Evolutionary conservation across 257 asterid species (phyloP), one percentile per base, ranked within the genome.

Genomic region (Mentha longifolia): DNA sequence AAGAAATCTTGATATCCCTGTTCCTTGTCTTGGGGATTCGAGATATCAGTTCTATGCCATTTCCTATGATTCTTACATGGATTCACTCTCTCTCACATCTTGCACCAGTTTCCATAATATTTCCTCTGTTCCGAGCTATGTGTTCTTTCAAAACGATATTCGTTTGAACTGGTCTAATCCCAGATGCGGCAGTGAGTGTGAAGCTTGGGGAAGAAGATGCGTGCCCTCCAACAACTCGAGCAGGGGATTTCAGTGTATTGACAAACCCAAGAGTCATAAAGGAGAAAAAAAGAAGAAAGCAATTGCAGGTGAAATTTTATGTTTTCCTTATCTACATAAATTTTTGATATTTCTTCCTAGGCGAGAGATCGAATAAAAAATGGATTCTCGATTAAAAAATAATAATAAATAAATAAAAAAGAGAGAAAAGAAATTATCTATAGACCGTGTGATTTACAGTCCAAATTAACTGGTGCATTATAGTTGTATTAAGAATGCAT

Each of bases 81-180:
- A 16, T 41, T 52, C 14, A 16, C 20, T 71, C 5, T 5, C 75
- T 0, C 19, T 71, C 4, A 52, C 71, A 11, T 75, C 88, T 1
- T 90, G 96, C 70, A 78, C 76, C 16, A 81, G 50, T 56, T 37
- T 79, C 70, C 63, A 72, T 13, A 51, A 68, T 6, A 25, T 84
- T 49, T 77, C 82, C 2, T 42, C 54, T 19, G 81, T 82, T 77
- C 80, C 84, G 8, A 0, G 5, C 3, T 2, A 12, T 1, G 20
- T 67, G 0, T 16, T 46, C 9, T 0, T 7, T 1, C 2, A 3
- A 14, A 20, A 65, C 14, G 52, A 61, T n/a, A 4, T 69, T 1
- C 1, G 1, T 19, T 67, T 90, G 62, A 49, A 28, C 25, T 90
- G 95, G 97, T 71, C 78, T 3, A 16, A 71, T 16, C 90, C 93